phyloP scores from a whole-genome alignment of 1,284 basidiomycete species.

The Papiliotrema fonsecae region DNA sequence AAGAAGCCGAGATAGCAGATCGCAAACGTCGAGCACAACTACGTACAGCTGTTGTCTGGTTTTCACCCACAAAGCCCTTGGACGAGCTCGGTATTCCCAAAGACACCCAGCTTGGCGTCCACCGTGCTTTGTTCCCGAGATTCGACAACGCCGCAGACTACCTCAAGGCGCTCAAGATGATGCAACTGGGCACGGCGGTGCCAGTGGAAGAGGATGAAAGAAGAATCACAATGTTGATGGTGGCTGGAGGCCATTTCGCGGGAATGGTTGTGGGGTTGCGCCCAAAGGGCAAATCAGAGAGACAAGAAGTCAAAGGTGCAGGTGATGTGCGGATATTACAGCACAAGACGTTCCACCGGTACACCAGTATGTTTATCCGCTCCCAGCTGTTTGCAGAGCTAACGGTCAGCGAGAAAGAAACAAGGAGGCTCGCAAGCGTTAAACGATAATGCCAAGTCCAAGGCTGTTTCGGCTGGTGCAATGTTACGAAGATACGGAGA shows the following conservation, averaged over 20 bases:
- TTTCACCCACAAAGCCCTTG: slow-evolving; percentile 57
- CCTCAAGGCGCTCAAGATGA: slow-evolving; percentile 54
- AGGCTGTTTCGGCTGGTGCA: slow-evolving; percentile 92
- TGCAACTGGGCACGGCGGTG: slow-evolving; percentile 60
- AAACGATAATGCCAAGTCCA: slow-evolving; percentile 89
- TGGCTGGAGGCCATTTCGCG: slow-evolving; percentile 95
- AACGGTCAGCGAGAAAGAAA: slow-evolving; percentile 74
- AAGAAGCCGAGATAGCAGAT: slow-evolving; percentile 44
- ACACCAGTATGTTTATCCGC: slow-evolving; percentile 67
- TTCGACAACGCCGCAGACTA: slow-evolving; percentile 48
- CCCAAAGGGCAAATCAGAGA: slow-evolving; percentile 55
- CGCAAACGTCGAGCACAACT: slow-evolving; percentile 51
- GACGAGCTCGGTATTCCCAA: slow-evolving; percentile 43
- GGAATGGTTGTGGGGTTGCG: slow-evolving; percentile 69
- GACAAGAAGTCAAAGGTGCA: slow-evolving; percentile 52
- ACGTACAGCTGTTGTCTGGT: slow-evolving; percentile 79
- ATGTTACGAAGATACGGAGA: slow-evolving; percentile 93
- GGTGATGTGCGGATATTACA: slow-evolving; percentile 69
- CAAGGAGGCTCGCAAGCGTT: slow-evolving; percentile 92
- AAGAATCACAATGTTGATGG: slow-evolving; percentile 91
- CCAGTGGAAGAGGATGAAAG: slow-evolving; percentile 57
- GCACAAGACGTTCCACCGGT: slow-evolving; percentile 97
- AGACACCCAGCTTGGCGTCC: slow-evolving; percentile 82
- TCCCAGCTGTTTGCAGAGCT: not conserved
- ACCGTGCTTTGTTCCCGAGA: slow-evolving; percentile 66